Percentiles rank a stretch among this genome's conserved stretches.
phyloP scores from a whole-genome alignment of 257 asterid genomes.

The Rhazya stricta region DNA sequence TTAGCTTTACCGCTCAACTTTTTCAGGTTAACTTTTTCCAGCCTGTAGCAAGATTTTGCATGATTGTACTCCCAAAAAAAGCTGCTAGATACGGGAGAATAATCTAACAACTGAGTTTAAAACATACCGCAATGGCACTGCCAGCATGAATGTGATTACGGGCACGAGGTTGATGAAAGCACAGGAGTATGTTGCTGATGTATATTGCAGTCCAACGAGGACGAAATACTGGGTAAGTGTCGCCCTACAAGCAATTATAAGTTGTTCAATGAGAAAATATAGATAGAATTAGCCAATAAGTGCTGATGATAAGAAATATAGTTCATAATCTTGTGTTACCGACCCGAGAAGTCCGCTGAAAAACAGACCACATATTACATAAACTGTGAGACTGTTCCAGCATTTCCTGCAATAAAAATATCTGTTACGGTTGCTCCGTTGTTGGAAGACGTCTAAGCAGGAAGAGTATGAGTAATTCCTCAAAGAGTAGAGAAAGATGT shows the following conservation, averaged over 20 bases:
- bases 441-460: not conserved
- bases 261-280: not conserved
- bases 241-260: slow-evolving; percentile 38
- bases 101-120: not conserved
- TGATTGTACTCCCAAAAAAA: not conserved
- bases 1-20: slow-evolving; percentile 54
- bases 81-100: not conserved
- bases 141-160: slow-evolving; percentile 53
- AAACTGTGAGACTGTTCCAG: slow-evolving; percentile 47
- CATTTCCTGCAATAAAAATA: slow-evolving; percentile 32
- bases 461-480: not conserved
- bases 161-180: slow-evolving; percentile 78
- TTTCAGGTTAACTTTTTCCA: slow-evolving; percentile 52
- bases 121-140: slow-evolving; percentile 54
- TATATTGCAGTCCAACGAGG: slow-evolving; percentile 64
- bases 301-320: not conserved
- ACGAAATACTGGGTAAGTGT: slow-evolving; percentile 60
- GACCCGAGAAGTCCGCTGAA: slow-evolving; percentile 65
- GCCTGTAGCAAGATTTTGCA: slow-evolving; percentile 30
- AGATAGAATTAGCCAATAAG: too few relatives aligned
- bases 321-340: slow-evolving; percentile 5
- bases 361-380: slow-evolving; percentile 49
- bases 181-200: slow-evolving; percentile 66
- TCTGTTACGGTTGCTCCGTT: not conserved
- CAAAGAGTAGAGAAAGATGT: not conserved